Conservation (phyloP, 371 early-diverging fungal species). For the Mucor sp. region DNA sequence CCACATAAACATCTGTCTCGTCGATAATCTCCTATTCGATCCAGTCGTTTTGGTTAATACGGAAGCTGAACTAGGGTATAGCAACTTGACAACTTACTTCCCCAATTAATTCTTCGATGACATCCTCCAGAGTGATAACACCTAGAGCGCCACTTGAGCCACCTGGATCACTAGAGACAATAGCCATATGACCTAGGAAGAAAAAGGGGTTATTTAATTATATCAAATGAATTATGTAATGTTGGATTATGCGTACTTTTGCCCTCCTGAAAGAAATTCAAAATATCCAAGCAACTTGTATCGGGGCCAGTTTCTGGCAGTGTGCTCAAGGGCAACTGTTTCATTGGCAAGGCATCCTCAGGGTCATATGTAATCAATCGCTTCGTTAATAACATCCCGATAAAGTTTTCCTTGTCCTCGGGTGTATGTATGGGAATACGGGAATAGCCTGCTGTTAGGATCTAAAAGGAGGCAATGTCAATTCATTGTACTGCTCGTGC, state of each 20-base stretch:
- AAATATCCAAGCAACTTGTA: conserved; percentile 84
- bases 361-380: conserved; percentile 84
- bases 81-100: conserved; percentile 43
- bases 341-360: conserved; percentile 75
- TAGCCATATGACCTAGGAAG: conserved; percentile 64
- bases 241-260: conserved; percentile 50
- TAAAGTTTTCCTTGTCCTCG: conserved; percentile 65
- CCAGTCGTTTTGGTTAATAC: not conserved
- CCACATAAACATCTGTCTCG: conserved; percentile 93
- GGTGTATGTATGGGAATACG: conserved; percentile 85
- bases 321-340: conserved; percentile 66
- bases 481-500: not conserved
- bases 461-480: conserved; percentile 27
- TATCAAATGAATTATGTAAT: conserved; percentile 30
- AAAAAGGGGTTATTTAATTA: not conserved
- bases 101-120: conserved; percentile 96
- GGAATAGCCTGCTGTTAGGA: conserved; percentile 85
- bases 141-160: conserved; percentile 70
- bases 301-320: conserved; percentile 75
- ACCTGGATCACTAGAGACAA: conserved; percentile 67
- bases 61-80: not conserved
- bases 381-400: conserved; percentile 92
- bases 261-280: conserved; percentile 95
- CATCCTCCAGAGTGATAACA: conserved; percentile 95
- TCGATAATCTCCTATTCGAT: conserved; percentile 82